A percentile compares a stretch with the other conserved stretches of the same genome.
Evolutionary conservation across 306 rosid species (phyloP).

Genomic region (Citrullus colocynthis): DNA sequence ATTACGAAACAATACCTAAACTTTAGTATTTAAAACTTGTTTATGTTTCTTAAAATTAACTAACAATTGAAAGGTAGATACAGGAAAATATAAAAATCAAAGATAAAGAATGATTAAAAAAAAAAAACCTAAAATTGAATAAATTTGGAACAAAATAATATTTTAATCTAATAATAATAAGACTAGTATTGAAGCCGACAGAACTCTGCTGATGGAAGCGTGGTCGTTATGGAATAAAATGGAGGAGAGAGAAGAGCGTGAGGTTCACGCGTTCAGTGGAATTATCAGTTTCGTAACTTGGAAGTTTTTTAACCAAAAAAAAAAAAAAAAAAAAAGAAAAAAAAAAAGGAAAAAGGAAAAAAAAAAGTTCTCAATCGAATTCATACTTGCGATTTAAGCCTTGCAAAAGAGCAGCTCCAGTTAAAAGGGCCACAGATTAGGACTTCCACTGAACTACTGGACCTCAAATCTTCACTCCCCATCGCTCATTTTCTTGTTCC

Average conservation of each 20-base stretch:
- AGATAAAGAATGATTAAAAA: not conserved
- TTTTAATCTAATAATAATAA: not conserved
- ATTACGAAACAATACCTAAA: no score
- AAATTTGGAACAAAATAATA: no score
- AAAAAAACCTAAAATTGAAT: not conserved
- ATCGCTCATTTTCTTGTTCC: not conserved
- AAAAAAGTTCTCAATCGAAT: not conserved
- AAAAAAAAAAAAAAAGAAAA: not conserved
- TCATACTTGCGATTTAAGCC: slow-evolving; percentile 8
- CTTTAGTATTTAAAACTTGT: no score
- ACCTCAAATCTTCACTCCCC: not conserved
- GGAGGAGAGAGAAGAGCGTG: slow-evolving; percentile 26
- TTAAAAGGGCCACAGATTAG: not conserved
- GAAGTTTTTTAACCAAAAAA: not conserved
- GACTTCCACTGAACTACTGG: slow-evolving; percentile 6
- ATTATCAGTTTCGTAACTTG: slow-evolving; percentile 5
- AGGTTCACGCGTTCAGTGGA: slow-evolving; percentile 22
- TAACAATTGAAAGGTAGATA: no score
- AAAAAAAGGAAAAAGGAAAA: not conserved
- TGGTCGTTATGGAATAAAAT: not conserved
- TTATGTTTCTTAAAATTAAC: no score
- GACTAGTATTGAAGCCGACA: slow-evolving; percentile 8
- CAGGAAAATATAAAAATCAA: no score
- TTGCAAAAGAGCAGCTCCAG: not conserved
- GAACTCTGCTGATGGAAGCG: slow-evolving; percentile 1